A percentile compares a stretch with the other conserved stretches of the same genome.
Evolutionary conservation across 495 filamentous ascomycete genomes (phyloP).

Genomic region (Trichoderma asperelloides): DNA sequence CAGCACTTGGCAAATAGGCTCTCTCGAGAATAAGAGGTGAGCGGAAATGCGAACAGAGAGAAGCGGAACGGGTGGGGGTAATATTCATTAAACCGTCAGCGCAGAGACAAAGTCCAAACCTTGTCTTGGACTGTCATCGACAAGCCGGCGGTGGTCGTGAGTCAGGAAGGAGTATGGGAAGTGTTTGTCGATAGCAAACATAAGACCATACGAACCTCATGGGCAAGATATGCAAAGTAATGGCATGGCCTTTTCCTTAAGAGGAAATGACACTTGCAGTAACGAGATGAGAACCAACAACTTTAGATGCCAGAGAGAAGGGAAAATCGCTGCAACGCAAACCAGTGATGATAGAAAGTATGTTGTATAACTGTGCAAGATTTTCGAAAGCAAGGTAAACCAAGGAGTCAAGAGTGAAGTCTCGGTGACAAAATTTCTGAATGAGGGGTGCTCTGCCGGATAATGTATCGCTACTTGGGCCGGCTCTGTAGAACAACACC

Average conservation of each 20-base stretch:
- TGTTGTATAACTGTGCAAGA: background rate
- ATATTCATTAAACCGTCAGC: background rate
- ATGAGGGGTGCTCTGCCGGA: constrained; percentile 6
- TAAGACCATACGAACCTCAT: background rate
- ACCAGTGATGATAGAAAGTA: background rate
- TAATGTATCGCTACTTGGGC: constrained; percentile 2
- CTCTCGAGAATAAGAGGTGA: constrained; percentile 10
- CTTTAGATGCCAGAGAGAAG: background rate
- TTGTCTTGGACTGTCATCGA: constrained; percentile 1
- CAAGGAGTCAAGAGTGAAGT: background rate
- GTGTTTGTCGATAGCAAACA: background rate
- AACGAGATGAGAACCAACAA: background rate
- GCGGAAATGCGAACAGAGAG: constrained; percentile 10
- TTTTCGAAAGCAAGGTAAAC: background rate
- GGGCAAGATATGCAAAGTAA: background rate
- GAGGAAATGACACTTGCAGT: background rate
- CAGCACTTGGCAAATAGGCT: constrained; percentile 27
- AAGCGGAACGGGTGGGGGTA: constrained; percentile 9
- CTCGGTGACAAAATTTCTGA: background rate
- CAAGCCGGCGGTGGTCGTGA: background rate
- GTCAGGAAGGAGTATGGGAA: background rate
- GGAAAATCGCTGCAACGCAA: background rate
- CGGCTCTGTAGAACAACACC: background rate
- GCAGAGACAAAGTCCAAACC: background rate
- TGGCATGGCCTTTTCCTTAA: background rate